Evolutionary conservation across 441 rosid genomes (phyloP).

Genomic region (Pelargonium australe): DNA sequence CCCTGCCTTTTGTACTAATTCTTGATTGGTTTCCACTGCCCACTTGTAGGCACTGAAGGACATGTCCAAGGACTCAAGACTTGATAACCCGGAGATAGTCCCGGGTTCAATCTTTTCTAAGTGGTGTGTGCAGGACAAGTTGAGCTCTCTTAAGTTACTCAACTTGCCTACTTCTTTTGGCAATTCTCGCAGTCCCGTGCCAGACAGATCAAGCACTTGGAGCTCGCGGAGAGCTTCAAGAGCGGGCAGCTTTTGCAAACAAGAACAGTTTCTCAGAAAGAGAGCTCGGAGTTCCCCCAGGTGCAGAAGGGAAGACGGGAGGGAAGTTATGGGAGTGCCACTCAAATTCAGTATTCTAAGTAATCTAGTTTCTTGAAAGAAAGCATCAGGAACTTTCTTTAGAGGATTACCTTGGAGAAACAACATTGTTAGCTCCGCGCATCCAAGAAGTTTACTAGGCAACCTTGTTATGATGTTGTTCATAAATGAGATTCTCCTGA

Average conservation of each 20-base stretch:
- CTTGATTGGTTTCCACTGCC: slow-evolving; percentile 12
- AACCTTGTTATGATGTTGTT: slow-evolving; percentile 20
- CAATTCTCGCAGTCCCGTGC: slow-evolving; percentile 8
- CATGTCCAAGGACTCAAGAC: slow-evolving; percentile 32
- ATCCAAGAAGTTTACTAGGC: slow-evolving; percentile 14
- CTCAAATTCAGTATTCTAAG: slow-evolving; percentile 31
- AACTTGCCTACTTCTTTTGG: slow-evolving; percentile 10
- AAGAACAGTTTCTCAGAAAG: slow-evolving; percentile 10
- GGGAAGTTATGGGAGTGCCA: slow-evolving; percentile 19
- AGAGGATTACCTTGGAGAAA: slow-evolving; percentile 34
- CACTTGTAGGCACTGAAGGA: slow-evolving; percentile 32
- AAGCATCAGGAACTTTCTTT: slow-evolving; percentile 24
- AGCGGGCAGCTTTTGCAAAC: slow-evolving; percentile 3
- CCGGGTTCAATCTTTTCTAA: slow-evolving; percentile 18
- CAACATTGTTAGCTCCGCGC: slow-evolving; percentile 22
- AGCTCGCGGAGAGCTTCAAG: slow-evolving; percentile 14
- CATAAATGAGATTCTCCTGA: slow-evolving; percentile 24
- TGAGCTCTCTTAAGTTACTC: slow-evolving; percentile 3
- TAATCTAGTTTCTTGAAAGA: slow-evolving; percentile 21
- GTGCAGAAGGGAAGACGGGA: slow-evolving; percentile 23
- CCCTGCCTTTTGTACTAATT: slow-evolving; percentile 18
- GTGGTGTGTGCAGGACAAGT: slow-evolving; percentile 11
- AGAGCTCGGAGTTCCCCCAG: slow-evolving; percentile 16
- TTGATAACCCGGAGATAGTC: slow-evolving; percentile 23
- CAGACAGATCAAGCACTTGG: slow-evolving; percentile 18